Evolutionary conservation across 2,329 filamentous ascomycete species (phyloP).

Genomic region (Verticillium isaacii): DNA sequence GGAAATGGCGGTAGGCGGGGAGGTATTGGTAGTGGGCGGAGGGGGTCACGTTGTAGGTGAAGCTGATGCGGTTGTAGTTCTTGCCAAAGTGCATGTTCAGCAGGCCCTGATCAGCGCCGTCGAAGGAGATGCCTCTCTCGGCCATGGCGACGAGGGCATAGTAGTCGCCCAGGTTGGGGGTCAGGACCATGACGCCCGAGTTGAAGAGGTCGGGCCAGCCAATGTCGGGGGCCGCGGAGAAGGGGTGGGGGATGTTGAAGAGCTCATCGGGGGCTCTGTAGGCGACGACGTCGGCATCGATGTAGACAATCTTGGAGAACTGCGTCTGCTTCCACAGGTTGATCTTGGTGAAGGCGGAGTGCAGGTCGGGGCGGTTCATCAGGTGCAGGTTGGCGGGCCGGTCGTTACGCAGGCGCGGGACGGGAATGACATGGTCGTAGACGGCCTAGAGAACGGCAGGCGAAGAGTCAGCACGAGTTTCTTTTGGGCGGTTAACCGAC

Average conservation of each 20-base stretch:
- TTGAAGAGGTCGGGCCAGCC: conserved; percentile 99
- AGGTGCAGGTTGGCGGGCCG: conserved; percentile 78
- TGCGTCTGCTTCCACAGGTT: conserved; percentile 87
- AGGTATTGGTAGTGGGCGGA: conserved; percentile 97
- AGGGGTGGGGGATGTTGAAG: conserved; percentile 59
- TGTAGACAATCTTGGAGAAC: conserved; percentile 88
- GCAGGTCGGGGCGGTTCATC: conserved; percentile 86
- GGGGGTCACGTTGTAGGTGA: conserved; percentile 95
- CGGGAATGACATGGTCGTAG: conserved; percentile 85
- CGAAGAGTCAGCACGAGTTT: background rate
- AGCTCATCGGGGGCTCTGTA: conserved; percentile 90
- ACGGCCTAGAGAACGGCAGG: conserved; percentile 53
- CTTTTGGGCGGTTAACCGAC: no score
- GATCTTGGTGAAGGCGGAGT: conserved; percentile 95
- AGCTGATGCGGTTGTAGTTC: conserved; percentile 82
- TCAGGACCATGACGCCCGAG: conserved; percentile 91
- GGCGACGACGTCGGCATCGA: conserved; percentile 92
- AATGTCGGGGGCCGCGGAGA: conserved; percentile 81
- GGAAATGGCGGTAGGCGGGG: conserved; percentile 89
- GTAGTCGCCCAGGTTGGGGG: conserved; percentile 82
- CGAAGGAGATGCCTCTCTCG: conserved; percentile 84
- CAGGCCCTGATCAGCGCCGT: conserved; percentile 93
- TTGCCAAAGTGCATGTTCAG: conserved; percentile 90
- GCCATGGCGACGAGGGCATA: conserved; percentile 81
- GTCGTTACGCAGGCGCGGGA: conserved; percentile 72